These are phyloP conservation scores for Echinosophora koreensis DNA, from an alignment of 306 rosid species.

Conservation along the genomic window DNA sequence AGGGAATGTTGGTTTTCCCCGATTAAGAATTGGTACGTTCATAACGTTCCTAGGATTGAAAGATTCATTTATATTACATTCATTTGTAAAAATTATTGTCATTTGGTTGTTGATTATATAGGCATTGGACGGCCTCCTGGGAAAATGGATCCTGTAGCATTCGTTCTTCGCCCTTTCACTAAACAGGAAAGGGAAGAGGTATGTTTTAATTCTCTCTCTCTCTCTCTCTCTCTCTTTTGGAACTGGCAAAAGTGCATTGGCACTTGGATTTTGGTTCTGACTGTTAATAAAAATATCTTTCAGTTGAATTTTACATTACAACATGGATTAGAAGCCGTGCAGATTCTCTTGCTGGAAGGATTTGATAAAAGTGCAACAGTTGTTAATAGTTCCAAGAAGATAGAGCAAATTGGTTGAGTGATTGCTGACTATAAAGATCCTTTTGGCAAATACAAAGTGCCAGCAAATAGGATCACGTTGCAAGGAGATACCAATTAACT, in stretches of 20 bases:
- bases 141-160: slow-evolving; percentile 74
- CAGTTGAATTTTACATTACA: slow-evolving; percentile 85
- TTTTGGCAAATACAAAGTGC: slow-evolving; percentile 38
- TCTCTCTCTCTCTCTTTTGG: not conserved
- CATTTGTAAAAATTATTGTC: slow-evolving; percentile 11
- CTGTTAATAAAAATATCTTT: slow-evolving; percentile 42
- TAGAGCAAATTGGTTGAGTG: slow-evolving; percentile 51
- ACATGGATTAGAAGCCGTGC: slow-evolving; percentile 72
- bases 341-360: slow-evolving; percentile 87
- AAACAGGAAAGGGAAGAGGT: slow-evolving; percentile 87
- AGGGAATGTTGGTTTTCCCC: slow-evolving; percentile 80
- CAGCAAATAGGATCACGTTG: slow-evolving; percentile 3
- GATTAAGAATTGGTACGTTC: slow-evolving; percentile 76
- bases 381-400: slow-evolving; percentile 57
- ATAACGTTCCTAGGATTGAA: slow-evolving; percentile 22
- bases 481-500: slow-evolving; percentile 37
- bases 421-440: slow-evolving; percentile 30
- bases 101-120: slow-evolving; percentile 38
- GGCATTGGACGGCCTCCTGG: slow-evolving; percentile 68
- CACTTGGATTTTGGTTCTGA: slow-evolving; percentile 38
- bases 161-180: slow-evolving; percentile 82
- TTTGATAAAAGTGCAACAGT: slow-evolving; percentile 73
- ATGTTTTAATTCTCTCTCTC: too few species aligned
- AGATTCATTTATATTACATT: slow-evolving; percentile 16
- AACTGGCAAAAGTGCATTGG: not conserved